A percentile compares a stretch with the other conserved stretches of the same genome.
These are phyloP conservation scores for Myrica gale DNA, from an alignment of 306 rosid species.

Conservation along the genomic window DNA sequence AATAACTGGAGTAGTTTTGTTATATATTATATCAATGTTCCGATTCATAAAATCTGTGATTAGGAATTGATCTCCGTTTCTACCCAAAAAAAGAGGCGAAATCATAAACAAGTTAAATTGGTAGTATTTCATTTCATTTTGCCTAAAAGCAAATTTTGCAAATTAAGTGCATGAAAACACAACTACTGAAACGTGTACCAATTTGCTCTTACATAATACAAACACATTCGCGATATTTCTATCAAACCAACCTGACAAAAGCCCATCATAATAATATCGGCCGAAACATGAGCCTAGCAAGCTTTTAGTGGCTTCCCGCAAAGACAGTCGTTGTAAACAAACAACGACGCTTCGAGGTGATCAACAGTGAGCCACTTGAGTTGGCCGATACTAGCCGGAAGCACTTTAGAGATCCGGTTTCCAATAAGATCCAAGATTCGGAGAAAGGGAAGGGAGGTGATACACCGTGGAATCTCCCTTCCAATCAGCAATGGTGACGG, in stretches of 20 bases:
- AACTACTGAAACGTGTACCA: background rate
- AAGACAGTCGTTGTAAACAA: slow-evolving; percentile 70
- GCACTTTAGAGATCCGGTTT: slow-evolving; percentile 53
- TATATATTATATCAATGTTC: too few relatives aligned
- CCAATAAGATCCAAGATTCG: slow-evolving; percentile 86
- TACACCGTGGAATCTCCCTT: slow-evolving; percentile 82
- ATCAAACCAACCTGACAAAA: background rate
- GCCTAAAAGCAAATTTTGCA: background rate
- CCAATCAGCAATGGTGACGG: slow-evolving; percentile 85
- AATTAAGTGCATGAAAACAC: slow-evolving; percentile 1
- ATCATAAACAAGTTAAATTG: too few relatives aligned
- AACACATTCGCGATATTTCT: background rate
- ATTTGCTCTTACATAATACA: slow-evolving; percentile 4
- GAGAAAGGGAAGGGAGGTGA: slow-evolving; percentile 63
- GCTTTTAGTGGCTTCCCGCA: slow-evolving; percentile 86
- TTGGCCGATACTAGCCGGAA: slow-evolving; percentile 61
- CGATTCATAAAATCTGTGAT: too few relatives aligned
- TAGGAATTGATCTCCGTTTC: too few relatives aligned
- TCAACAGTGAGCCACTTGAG: slow-evolving; percentile 71
- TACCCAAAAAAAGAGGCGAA: too few relatives aligned
- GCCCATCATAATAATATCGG: background rate
- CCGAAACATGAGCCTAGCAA: slow-evolving; percentile 35
- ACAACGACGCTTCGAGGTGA: slow-evolving; percentile 86
- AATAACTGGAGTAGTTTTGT: too few relatives aligned
- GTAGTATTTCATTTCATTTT: too few relatives aligned